Evolutionary conservation across 345 rosid genomes (phyloP).

Genomic region (Erucastrum elatum): DNA sequence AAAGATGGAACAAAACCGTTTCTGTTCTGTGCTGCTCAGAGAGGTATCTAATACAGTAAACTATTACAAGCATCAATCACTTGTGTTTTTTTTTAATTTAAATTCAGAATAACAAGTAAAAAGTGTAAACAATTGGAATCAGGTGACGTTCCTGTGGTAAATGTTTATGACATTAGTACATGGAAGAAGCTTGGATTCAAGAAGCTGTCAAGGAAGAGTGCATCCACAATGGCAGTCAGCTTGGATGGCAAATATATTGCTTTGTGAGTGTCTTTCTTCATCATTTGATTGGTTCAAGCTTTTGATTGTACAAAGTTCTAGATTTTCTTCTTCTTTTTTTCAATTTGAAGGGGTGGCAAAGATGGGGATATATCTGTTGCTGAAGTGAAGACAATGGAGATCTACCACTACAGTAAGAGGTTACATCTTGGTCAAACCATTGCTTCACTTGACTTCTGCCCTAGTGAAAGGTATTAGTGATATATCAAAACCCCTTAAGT

Average conservation of each 20-base stretch:
- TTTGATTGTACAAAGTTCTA: not conserved
- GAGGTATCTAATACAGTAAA: constrained; percentile 45
- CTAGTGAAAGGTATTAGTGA: constrained; percentile 60
- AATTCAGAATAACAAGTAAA: constrained; percentile 3
- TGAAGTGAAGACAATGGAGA: constrained; percentile 87
- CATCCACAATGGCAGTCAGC: constrained; percentile 80
- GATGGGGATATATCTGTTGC: constrained; percentile 86
- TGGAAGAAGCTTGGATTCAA: constrained; percentile 93
- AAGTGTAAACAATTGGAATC: constrained; percentile 30
- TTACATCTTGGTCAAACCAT: constrained; percentile 76
- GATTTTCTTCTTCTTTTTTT: too few relatives aligned
- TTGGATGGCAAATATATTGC: constrained; percentile 94
- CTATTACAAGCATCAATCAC: not conserved
- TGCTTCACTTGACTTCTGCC: constrained; percentile 80
- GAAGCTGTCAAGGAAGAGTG: constrained; percentile 81
- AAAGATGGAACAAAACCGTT: constrained; percentile 95
- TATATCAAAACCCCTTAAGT: not conserved
- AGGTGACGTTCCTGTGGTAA: constrained; percentile 72
- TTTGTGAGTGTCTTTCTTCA: constrained; percentile 57
- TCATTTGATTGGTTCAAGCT: not conserved
- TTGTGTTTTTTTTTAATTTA: constrained; percentile 23
- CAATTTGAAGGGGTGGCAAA: constrained; percentile 67
- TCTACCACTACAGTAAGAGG: constrained; percentile 88
- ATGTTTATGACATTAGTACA: constrained; percentile 85
- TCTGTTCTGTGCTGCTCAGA: constrained; percentile 77